Percentiles rank a stretch among this genome's conserved stretches.
phyloP scores from a whole-genome alignment of 192 early-diverging fungal species.

The Podila epigama region DNA sequence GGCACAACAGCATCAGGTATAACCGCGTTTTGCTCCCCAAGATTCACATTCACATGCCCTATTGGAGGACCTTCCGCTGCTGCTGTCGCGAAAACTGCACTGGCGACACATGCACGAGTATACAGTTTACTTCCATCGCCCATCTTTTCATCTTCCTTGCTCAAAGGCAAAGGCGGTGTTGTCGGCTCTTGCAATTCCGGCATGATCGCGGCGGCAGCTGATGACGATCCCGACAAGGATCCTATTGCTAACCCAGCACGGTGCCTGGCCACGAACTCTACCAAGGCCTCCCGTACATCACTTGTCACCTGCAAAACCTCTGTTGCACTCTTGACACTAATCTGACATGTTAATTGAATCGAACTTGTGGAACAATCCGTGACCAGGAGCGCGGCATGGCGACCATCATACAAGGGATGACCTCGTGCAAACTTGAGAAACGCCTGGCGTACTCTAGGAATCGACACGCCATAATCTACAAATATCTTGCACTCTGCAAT shows the following conservation, averaged over 20 bases:
- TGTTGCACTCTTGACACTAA: slow-evolving; percentile 37
- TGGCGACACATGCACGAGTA: neutral
- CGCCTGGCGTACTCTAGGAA: slow-evolving; percentile 30
- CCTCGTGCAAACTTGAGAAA: slow-evolving; percentile 36
- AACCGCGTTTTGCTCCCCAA: neutral
- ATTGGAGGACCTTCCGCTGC: neutral
- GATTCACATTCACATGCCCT: neutral
- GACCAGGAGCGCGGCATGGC: slow-evolving; percentile 26
- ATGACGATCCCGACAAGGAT: neutral
- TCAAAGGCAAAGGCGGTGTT: slow-evolving; percentile 13
- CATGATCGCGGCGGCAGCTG: neutral
- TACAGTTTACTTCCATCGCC: slow-evolving; percentile 28
- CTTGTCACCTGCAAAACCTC: slow-evolving; percentile 37
- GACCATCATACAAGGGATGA: slow-evolving; percentile 29
- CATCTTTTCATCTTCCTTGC: slow-evolving; percentile 40
- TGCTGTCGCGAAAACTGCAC: neutral
- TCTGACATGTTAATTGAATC: slow-evolving; percentile 29
- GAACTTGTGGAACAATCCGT: slow-evolving; percentile 13
- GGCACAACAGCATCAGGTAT: neutral
- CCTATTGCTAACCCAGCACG: neutral
- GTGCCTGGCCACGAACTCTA: slow-evolving; percentile 21
- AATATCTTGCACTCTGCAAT: slow-evolving; percentile 40
- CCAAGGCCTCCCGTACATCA: slow-evolving; percentile 42
- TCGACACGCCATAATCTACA: slow-evolving; percentile 14
- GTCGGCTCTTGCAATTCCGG: neutral